Base-by-base conservation (phyloP, 495 filamentous ascomycete genomes). In the Hyaloscypha bicolor region DNA sequence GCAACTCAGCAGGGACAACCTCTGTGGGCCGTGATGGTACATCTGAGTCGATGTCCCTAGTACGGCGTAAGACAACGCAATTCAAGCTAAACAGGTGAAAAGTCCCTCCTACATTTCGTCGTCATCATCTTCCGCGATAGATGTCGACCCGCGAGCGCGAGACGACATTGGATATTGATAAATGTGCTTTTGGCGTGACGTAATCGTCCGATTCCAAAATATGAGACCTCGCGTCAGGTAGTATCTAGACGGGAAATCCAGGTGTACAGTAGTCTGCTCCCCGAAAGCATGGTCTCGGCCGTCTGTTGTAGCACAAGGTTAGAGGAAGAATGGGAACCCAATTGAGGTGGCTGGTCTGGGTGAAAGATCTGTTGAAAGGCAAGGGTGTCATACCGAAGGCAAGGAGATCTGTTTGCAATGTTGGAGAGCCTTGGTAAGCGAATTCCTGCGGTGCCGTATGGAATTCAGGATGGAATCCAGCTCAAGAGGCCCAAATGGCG, bases 51-150 rank as follows among this genome's bases (percentile, higher is more conserved):
- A 66, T 12, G 37, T 67, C 61, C 69, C 69, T 71, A 42, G 32
- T 21, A 29, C 14, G n/a, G 53, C 14, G 57, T 71, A 37, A 71
- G 69, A 62, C 29, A 48, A 33, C 6, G 32, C 31, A 51, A 19
- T 19, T 33, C n/a, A 33, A 16, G 56, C 21, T 31, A 25, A 14
- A 31, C 25, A 66, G 12, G 11, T 30, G 19, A 29, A 55, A 35
- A 39, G n/a, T 6, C 42, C 9, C n/a, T 64, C 69, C 68, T 59
- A 71, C 69, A 65, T 71, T 59, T 57, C 65, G 42, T 71, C 62
- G 21, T 68, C 62, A 29, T 71, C 64, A n/a, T 65, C 52, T n/a
- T 52, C 21, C 12, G 1, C 35, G 6, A 35, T 48, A 32, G 52
- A 48, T 12, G 16, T 19, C 42, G 42, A 14, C 16, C 42, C 42